Evolutionary conservation across 2,329 filamentous ascomycete genomes (phyloP).

Genomic region (Fusarium decemcellulare): DNA sequence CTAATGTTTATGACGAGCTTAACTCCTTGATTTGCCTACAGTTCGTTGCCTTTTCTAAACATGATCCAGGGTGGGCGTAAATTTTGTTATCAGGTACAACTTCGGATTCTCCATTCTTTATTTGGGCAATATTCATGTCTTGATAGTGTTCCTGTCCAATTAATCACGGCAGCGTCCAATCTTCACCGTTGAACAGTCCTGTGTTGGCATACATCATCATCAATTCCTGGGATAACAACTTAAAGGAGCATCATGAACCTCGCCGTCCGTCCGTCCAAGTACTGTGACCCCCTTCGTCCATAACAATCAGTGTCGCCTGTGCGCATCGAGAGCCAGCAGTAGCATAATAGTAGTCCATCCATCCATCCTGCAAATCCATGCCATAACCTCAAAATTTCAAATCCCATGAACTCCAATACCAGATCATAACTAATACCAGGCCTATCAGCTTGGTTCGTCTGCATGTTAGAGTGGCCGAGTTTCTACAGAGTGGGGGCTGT

Average conservation of each 20-base stretch:
- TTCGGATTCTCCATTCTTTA: no score
- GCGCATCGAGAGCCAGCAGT: conserved; percentile 3
- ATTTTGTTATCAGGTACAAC: no score
- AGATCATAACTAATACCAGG: conserved; percentile 7
- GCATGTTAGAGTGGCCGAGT: not conserved
- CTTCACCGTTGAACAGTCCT: not conserved
- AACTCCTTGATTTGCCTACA: no score
- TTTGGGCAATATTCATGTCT: no score
- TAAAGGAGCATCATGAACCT: conserved; percentile 15
- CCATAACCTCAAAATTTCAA: conserved; percentile 15
- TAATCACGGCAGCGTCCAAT: not conserved
- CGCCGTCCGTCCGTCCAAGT: not conserved
- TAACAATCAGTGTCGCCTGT: not conserved
- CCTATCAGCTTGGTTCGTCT: not conserved
- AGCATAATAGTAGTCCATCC: conserved; percentile 1
- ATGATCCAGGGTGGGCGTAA: no score
- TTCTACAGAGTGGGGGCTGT: conserved; percentile 50
- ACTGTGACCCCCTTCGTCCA: not conserved
- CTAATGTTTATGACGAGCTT: no score
- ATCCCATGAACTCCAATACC: conserved; percentile 38
- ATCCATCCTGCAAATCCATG: not conserved
- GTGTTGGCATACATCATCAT: conserved; percentile 17
- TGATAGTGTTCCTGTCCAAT: no score
- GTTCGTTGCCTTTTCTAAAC: no score
- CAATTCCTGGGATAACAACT: conserved; percentile 31